Percentiles rank a stretch among this genome's conserved stretches.
These are phyloP conservation scores for Raffaelea albimanens DNA, from an alignment of 2,329 filamentous ascomycete genomes.

Conservation along the genomic window DNA sequence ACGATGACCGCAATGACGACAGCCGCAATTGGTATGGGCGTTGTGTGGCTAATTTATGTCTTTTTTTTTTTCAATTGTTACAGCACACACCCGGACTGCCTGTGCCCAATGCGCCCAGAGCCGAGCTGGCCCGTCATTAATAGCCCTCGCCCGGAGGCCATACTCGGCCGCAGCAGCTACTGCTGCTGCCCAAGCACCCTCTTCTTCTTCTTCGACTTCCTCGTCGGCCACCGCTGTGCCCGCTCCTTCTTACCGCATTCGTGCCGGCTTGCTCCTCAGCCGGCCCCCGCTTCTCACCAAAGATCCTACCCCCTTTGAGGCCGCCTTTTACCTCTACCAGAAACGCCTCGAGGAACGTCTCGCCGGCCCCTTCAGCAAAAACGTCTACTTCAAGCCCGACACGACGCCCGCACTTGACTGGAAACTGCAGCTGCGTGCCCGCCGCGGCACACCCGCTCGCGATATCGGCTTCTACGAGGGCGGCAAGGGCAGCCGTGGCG, in stretches of 20 bases:
- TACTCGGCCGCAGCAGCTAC: slow-evolving; percentile 24
- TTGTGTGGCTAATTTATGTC: no score
- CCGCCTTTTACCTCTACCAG: slow-evolving; percentile 93
- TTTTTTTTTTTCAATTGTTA: not conserved
- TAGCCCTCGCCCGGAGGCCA: slow-evolving; percentile 14
- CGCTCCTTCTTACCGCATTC: slow-evolving; percentile 34
- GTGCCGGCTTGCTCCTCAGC: slow-evolving; percentile 69
- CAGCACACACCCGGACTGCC: slow-evolving; percentile 11
- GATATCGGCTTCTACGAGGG: slow-evolving; percentile 78
- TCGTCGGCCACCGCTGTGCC: slow-evolving; percentile 17
- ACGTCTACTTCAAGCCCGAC: slow-evolving; percentile 91
- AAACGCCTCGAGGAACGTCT: slow-evolving; percentile 91
- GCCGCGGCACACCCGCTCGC: slow-evolving; percentile 62
- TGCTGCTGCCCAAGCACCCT: slow-evolving; percentile 16
- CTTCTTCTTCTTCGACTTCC: slow-evolving; percentile 16
- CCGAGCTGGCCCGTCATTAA: slow-evolving; percentile 1
- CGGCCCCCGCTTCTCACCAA: slow-evolving; percentile 82
- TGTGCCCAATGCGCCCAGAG: slow-evolving; percentile 23
- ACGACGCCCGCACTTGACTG: slow-evolving; percentile 80
- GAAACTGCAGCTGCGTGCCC: slow-evolving; percentile 74
- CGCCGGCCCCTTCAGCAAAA: slow-evolving; percentile 74
- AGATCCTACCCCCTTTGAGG: slow-evolving; percentile 77
- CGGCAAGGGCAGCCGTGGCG: slow-evolving; percentile 17
- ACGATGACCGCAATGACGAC: no score
- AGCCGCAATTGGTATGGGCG: no score